A percentile compares a stretch with the other conserved stretches of the same genome.
Evolutionary conservation across 2,329 filamentous ascomycete genomes (phyloP).

Genomic region (Emmonsiellopsis sp.): DNA sequence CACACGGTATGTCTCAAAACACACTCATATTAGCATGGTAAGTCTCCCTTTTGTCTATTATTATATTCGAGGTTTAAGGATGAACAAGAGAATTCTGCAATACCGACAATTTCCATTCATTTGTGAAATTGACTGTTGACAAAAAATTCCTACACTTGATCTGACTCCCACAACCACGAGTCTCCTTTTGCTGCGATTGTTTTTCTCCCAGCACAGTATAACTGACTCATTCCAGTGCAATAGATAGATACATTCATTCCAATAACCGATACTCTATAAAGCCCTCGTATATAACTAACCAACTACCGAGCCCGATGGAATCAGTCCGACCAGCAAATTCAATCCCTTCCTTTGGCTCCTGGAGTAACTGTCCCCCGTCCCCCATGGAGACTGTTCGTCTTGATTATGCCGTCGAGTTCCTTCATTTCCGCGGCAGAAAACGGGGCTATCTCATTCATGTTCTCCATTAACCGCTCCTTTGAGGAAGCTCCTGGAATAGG

Average conservation of each 20-base stretch:
- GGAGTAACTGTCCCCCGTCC: neutral
- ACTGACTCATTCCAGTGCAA: neutral
- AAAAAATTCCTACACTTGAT: slow-evolving; percentile 36
- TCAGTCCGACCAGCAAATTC: no score
- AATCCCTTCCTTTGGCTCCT: no score
- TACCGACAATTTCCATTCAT: slow-evolving; percentile 32
- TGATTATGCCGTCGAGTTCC: slow-evolving; percentile 44
- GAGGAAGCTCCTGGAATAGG: slow-evolving; percentile 31
- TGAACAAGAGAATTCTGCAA: slow-evolving; percentile 40
- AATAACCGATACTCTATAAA: neutral
- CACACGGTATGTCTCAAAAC: no score
- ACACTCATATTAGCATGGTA: no score
- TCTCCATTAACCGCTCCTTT: slow-evolving; percentile 27
- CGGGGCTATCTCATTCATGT: slow-evolving; percentile 20
- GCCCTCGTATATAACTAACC: no score
- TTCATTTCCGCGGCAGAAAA: slow-evolving; percentile 34
- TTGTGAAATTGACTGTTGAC: slow-evolving; percentile 38
- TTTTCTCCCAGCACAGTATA: neutral
- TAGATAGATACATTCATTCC: neutral
- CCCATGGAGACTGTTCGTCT: slow-evolving; percentile 33
- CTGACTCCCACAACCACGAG: slow-evolving; percentile 20
- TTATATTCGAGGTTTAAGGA: slow-evolving; percentile 16
- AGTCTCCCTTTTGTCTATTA: no score
- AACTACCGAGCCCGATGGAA: no score
- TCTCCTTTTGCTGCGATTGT: neutral